A percentile compares a stretch with the other conserved stretches of the same genome.
phyloP scores from a whole-genome alignment of 345 rosid species.

The Populus simonii region DNA sequence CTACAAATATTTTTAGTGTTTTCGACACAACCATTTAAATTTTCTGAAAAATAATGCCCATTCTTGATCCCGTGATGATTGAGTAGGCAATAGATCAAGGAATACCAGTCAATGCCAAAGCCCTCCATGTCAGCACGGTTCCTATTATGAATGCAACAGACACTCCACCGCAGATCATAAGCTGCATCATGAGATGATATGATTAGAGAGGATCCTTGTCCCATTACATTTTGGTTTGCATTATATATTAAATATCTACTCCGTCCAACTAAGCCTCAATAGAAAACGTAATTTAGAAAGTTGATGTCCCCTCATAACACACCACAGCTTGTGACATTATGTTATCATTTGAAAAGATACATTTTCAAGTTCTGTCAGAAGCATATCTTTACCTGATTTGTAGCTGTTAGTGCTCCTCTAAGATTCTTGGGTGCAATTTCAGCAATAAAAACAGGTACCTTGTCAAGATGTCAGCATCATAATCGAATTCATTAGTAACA shows the following conservation, averaged over 20 bases:
- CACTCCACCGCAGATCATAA: conserved; percentile 63
- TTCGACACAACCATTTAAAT: not conserved
- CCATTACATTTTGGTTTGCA: too few relatives aligned
- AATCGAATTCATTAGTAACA: too few relatives aligned
- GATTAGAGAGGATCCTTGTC: too few relatives aligned
- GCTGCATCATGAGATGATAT: conserved; percentile 22
- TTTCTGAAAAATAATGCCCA: not conserved
- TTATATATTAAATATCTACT: too few relatives aligned
- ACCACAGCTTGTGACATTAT: too few relatives aligned
- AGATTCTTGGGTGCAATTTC: conserved; percentile 82
- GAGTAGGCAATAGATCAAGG: too few relatives aligned
- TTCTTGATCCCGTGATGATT: not conserved
- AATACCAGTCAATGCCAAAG: conserved; percentile 68
- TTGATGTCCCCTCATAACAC: too few relatives aligned
- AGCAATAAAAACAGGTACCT: conserved; percentile 79
- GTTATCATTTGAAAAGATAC: not conserved
- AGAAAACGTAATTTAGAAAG: too few relatives aligned
- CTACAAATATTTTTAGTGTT: conserved; percentile 13
- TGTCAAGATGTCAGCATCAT: not conserved
- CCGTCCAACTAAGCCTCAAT: too few relatives aligned
- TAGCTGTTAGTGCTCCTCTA: conserved; percentile 71
- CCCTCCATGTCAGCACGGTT: conserved; percentile 63
- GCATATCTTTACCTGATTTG: conserved; percentile 42
- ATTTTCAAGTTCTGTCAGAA: not conserved
- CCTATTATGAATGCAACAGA: conserved; percentile 64